Percentiles rank a stretch among this genome's conserved stretches.
Evolutionary conservation across 495 filamentous ascomycete genomes (phyloP).

Genomic region (Glarea lozoyensis): DNA sequence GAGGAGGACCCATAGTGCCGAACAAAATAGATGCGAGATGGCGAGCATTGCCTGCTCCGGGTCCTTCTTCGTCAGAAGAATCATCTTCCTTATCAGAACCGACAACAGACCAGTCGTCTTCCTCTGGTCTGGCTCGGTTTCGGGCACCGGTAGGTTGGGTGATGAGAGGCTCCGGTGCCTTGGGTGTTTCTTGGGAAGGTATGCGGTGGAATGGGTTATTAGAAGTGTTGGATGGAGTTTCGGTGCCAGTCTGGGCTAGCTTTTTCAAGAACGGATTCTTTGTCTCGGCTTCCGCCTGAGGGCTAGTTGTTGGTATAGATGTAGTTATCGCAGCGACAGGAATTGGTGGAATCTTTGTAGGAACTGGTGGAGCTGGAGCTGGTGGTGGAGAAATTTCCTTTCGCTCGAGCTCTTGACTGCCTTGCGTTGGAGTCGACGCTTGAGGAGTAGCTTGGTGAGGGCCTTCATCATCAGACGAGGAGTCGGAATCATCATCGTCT

Average conservation of each 20-base stretch:
- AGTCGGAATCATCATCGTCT: slow-evolving; percentile 55
- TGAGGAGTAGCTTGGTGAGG: slow-evolving; percentile 73
- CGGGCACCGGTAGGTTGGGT: slow-evolving; percentile 27
- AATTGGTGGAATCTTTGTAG: slow-evolving; percentile 30
- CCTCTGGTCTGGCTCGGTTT: slow-evolving; percentile 54
- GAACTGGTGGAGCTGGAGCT: slow-evolving; percentile 31
- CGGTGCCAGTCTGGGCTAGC: slow-evolving; percentile 36
- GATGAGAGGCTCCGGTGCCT: slow-evolving; percentile 11
- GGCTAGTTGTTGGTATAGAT: slow-evolving; percentile 12
- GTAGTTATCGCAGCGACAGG: slow-evolving; percentile 24
- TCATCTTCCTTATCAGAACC: slow-evolving; percentile 75
- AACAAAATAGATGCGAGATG: slow-evolving; percentile 91
- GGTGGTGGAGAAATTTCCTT: slow-evolving; percentile 38
- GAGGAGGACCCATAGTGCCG: slow-evolving; percentile 92
- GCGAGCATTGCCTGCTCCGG: slow-evolving; percentile 73
- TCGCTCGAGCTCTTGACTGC: slow-evolving; percentile 43
- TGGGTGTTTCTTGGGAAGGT: slow-evolving; percentile 38
- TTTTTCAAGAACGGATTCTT: slow-evolving; percentile 71
- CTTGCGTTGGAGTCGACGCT: slow-evolving; percentile 67
- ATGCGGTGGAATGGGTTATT: slow-evolving; percentile 93
- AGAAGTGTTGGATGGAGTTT: slow-evolving; percentile 28
- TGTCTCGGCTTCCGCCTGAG: slow-evolving; percentile 37
- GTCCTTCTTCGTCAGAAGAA: slow-evolving; percentile 55
- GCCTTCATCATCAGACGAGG: slow-evolving; percentile 82
- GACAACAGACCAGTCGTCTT: slow-evolving; percentile 81